phyloP scores from a whole-genome alignment of 805 yeast genomes.

The Maudiozyma saulgeensis region DNA sequence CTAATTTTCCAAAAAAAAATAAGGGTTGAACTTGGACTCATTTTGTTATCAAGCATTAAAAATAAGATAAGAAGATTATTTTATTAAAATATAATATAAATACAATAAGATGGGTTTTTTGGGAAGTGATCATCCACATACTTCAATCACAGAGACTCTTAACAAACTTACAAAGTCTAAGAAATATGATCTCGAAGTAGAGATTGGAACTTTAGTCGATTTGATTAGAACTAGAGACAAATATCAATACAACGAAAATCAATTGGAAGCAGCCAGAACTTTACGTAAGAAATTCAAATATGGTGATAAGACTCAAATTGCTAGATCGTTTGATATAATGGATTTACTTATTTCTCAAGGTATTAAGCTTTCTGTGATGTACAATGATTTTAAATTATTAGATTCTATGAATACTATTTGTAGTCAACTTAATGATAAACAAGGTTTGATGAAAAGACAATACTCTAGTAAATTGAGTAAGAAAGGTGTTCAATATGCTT shows the following conservation, averaged over 20 bases:
- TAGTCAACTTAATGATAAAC: constrained; percentile 5
- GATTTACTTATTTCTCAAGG: constrained; percentile 43
- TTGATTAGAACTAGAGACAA: constrained; percentile 28
- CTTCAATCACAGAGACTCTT: constrained; percentile 59
- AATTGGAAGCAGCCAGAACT: constrained; percentile 80
- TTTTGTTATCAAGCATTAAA: too few relatives aligned
- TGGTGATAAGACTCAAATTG: constrained; percentile 58
- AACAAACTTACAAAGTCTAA: constrained; percentile 37
- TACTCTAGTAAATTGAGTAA: constrained; percentile 37
- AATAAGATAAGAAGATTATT: too few relatives aligned
- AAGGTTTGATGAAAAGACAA: not conserved
- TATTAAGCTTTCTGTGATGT: constrained; percentile 35
- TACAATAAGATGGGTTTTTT: constrained; percentile 40
- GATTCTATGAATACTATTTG: constrained; percentile 44
- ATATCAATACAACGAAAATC: constrained; percentile 26
- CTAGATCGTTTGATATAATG: constrained; percentile 53
- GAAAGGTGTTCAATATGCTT: constrained; percentile 37
- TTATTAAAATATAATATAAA: not conserved
- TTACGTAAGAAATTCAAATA: constrained; percentile 81
- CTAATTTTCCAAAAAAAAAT: too few relatives aligned
- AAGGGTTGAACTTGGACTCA: too few relatives aligned
- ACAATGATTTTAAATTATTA: constrained; percentile 57
- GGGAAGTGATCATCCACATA: constrained; percentile 47
- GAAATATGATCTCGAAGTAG: constrained; percentile 27
- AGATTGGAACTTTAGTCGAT: constrained; percentile 28